Evolutionary conservation across 2,329 filamentous ascomycete genomes (phyloP).

Genomic region (Fusarium austroafricanum): DNA sequence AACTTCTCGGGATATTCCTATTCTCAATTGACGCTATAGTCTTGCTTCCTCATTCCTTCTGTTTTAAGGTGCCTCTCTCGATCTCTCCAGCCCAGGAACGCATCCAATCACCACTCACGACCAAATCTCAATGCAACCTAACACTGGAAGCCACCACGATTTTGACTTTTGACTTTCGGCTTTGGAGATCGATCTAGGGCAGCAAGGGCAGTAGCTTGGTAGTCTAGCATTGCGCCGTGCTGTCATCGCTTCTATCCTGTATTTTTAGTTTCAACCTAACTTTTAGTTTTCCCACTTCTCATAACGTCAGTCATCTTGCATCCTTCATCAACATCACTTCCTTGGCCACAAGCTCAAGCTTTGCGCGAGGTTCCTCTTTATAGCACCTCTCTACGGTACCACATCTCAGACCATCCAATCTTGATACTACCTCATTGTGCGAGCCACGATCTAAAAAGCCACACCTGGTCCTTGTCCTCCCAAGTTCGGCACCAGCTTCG

Average conservation of each 20-base stretch:
- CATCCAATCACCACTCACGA: conserved; percentile 2
- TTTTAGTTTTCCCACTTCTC: conserved; percentile 33
- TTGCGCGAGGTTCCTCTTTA: neutral
- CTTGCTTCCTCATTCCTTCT: conserved; percentile 13
- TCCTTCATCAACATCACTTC: conserved; percentile 33
- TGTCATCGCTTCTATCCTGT: conserved; percentile 32
- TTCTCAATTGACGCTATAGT: conserved; percentile 19
- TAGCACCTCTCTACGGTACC: too few species aligned
- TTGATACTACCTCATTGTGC: conserved; percentile 13
- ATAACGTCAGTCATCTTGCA: conserved; percentile 24
- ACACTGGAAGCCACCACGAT: conserved; percentile 13
- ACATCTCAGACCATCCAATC: neutral
- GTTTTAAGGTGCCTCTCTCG: neutral
- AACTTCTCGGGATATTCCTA: conserved; percentile 18
- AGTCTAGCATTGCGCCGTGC: conserved; percentile 33
- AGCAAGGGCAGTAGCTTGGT: conserved; percentile 2
- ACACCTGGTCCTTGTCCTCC: conserved; percentile 35
- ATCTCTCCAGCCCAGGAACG: neutral
- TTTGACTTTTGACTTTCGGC: conserved; percentile 11
- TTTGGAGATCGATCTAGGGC: conserved; percentile 22
- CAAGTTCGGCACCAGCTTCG: conserved; percentile 18
- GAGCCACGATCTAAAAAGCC: conserved; percentile 25
- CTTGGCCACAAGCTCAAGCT: conserved; percentile 1
- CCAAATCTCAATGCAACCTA: neutral
- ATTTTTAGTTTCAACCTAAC: conserved; percentile 32